Evolutionary conservation across 2,329 filamentous ascomycete genomes (phyloP).

Genomic region (Beauveria sp.): DNA sequence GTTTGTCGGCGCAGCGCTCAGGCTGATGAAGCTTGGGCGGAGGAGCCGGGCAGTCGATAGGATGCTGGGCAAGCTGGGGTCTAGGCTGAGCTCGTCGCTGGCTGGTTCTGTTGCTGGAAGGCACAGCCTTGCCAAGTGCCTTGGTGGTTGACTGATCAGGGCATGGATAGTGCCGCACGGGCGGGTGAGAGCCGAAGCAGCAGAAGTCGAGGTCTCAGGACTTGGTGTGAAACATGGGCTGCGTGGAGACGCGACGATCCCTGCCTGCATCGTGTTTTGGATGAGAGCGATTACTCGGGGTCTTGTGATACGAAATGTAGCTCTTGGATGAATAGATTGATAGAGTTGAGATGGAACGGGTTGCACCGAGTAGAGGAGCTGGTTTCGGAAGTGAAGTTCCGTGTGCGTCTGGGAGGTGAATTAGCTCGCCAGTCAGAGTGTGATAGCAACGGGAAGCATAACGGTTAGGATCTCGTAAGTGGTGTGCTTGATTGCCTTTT

Average conservation of each 20-base stretch:
- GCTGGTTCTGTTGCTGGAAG: too few species aligned
- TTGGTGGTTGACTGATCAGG: background rate
- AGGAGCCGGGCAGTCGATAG: background rate
- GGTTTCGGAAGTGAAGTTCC: background rate
- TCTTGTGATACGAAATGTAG: background rate
- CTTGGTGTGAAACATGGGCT: constrained; percentile 9
- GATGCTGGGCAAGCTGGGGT: background rate
- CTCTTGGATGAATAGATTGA: background rate
- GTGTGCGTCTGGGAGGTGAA: background rate
- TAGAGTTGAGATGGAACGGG: background rate
- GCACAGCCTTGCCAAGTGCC: background rate
- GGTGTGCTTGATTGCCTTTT: too few species aligned
- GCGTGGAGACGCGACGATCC: constrained; percentile 7
- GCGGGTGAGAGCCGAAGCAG: background rate
- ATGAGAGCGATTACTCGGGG: background rate
- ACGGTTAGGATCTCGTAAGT: too few species aligned
- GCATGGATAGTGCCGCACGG: background rate
- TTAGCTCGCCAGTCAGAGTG: background rate
- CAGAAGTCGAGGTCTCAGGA: background rate
- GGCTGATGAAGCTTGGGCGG: background rate
- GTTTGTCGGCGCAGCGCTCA: background rate
- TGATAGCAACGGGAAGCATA: too few species aligned
- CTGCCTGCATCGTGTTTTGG: constrained; percentile 8
- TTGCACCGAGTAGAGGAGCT: background rate
- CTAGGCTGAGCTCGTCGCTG: too few species aligned